Evolutionary conservation across 2,329 filamentous ascomycete genomes (phyloP).

Genomic region (Didymella keratinophila): DNA sequence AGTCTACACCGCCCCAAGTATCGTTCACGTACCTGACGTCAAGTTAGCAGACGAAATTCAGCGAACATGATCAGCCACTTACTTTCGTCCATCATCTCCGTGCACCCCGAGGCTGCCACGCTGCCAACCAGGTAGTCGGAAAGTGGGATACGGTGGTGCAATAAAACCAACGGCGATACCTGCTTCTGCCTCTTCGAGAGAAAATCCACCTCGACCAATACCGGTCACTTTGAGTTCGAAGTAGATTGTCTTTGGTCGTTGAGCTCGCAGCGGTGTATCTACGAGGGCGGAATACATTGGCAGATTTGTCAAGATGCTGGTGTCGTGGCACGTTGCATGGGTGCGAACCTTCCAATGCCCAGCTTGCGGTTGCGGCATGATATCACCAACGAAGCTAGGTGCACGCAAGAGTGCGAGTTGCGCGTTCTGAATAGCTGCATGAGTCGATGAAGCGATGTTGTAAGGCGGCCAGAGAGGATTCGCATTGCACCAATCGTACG

Average conservation of each 20-base stretch:
- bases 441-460: conserved; percentile 57
- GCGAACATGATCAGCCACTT: conserved; percentile 54
- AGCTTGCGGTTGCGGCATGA: conserved; percentile 57
- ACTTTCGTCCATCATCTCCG: conserved; percentile 79
- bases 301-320: conserved; percentile 70
- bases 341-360: conserved; percentile 57
- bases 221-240: conserved; percentile 71
- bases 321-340: conserved; percentile 59
- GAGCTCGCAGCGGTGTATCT: conserved; percentile 65
- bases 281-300: conserved; percentile 70
- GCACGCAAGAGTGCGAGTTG: conserved; percentile 56
- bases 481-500: conserved; percentile 69
- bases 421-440: conserved; percentile 59
- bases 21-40: conserved; percentile 71
- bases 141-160: conserved; percentile 78
- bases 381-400: conserved; percentile 44
- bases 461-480: conserved; percentile 67
- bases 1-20: conserved; percentile 73
- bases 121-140: conserved; percentile 83
- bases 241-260: conserved; percentile 67
- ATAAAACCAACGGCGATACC: conserved; percentile 74
- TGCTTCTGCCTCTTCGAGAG: conserved; percentile 54
- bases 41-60: not conserved
- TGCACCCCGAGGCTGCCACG: conserved; percentile 78
- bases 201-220: conserved; percentile 47